Percentiles rank a stretch among this genome's conserved stretches.
These are phyloP conservation scores for Teratosphaeria destructans DNA, from an alignment of 2,329 filamentous ascomycete species.

Conservation along the genomic window DNA sequence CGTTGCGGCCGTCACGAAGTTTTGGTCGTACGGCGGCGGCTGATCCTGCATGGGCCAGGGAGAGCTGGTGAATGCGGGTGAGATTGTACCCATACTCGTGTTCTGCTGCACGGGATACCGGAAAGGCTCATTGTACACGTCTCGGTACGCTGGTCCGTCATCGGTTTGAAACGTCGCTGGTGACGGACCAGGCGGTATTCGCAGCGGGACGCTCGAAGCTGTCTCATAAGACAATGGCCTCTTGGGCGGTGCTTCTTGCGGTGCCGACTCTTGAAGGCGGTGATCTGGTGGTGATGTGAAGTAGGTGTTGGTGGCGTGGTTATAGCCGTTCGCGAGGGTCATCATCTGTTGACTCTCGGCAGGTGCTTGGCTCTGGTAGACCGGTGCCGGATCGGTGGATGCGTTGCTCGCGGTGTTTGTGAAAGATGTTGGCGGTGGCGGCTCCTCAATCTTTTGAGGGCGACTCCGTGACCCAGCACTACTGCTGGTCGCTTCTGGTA, in stretches of 20 bases:
- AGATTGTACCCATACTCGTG: not conserved
- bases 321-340: not conserved
- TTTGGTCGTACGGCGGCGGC: not conserved
- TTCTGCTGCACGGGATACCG: not conserved
- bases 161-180: not conserved
- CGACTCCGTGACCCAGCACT: not conserved
- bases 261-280: not conserved
- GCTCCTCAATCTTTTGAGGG: not conserved
- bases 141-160: not conserved
- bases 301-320: not conserved
- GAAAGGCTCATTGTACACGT: not conserved
- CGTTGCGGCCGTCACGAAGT: not conserved
- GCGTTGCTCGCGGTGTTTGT: not conserved
- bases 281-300: not conserved
- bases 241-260: slow-evolving; percentile 1
- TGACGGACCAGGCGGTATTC: slow-evolving; percentile 4
- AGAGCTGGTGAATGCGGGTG: not conserved
- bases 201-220: not conserved
- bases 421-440: not conserved
- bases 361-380: not conserved
- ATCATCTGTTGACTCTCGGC: not conserved
- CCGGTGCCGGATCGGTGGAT: not conserved
- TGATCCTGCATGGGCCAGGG: not conserved
- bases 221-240: slow-evolving; percentile 5
- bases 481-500: not conserved